phyloP scores from a whole-genome alignment of 352 stramenopile species.

The Phytophthora uliginosa region DNA sequence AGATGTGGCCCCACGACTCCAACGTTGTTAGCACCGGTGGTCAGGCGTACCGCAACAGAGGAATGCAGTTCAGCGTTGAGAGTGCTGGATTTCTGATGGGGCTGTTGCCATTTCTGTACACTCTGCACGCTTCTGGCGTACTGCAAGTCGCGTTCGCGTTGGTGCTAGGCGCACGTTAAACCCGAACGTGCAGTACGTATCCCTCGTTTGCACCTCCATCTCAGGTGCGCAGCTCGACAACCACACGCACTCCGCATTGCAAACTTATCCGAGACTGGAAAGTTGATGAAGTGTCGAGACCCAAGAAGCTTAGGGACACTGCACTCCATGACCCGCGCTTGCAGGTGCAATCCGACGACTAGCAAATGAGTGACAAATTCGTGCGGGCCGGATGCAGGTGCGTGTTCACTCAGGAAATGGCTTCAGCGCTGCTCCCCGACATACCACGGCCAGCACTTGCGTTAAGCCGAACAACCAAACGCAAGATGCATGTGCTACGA shows the following conservation, averaged over 20 bases:
- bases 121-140: not conserved
- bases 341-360: not conserved
- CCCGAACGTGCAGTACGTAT: not conserved
- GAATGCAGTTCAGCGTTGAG: slow-evolving; percentile 8
- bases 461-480: not conserved
- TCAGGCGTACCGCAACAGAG: not conserved
- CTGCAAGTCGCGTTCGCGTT: slow-evolving; percentile 12
- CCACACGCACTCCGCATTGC: not conserved
- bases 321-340: not conserved
- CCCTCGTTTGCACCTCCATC: not conserved
- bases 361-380: not conserved
- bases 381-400: slow-evolving; percentile 1
- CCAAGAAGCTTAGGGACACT: not conserved
- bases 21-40: slow-evolving; percentile 8
- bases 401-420: not conserved
- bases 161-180: slow-evolving; percentile 1
- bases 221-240: not conserved
- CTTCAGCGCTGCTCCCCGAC: not conserved
- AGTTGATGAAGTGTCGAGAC: not conserved
- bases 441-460: slow-evolving; percentile 6
- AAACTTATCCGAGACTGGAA: not conserved
- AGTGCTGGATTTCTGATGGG: slow-evolving; percentile 10
- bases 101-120: slow-evolving; percentile 27
- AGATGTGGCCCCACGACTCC: slow-evolving; percentile 12
- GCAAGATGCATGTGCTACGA: not conserved